These are phyloP conservation scores for Phytophthora vignae DNA, from an alignment of 352 stramenopile genomes.

Conservation along the genomic window DNA sequence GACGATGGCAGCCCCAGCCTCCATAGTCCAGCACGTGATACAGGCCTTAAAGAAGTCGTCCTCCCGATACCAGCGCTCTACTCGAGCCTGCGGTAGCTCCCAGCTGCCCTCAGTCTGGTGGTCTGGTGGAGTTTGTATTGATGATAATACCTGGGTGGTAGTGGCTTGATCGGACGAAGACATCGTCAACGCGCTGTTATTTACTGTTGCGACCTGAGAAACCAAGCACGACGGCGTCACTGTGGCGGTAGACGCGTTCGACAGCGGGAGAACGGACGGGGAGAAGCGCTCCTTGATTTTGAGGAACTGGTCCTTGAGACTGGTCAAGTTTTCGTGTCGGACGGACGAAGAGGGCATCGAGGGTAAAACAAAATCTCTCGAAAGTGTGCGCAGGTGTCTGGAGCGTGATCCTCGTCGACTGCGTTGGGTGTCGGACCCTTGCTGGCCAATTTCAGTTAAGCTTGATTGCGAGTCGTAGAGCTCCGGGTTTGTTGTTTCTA, in stretches of 20 bases:
- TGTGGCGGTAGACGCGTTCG: constrained; percentile 9
- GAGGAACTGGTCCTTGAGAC: constrained; percentile 82
- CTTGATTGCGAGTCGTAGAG: constrained; percentile 9
- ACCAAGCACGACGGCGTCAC: constrained; percentile 26
- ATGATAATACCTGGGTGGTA: constrained; percentile 17
- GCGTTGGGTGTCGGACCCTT: constrained; percentile 31
- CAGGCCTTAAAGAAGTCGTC: constrained; percentile 75
- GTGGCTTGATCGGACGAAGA: not conserved
- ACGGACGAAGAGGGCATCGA: constrained; percentile 49
- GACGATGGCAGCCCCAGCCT: constrained; percentile 68
- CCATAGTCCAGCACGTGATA: constrained; percentile 83
- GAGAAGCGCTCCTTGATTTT: constrained; percentile 85
- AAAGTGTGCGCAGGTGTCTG: constrained; percentile 50
- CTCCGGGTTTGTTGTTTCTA: constrained; percentile 20
- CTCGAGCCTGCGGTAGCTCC: constrained; percentile 52
- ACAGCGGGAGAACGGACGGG: constrained; percentile 36
- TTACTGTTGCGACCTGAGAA: constrained; percentile 4
- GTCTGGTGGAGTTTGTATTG: constrained; percentile 13
- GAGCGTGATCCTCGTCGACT: constrained; percentile 32
- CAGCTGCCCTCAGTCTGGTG: constrained; percentile 19
- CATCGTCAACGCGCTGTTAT: not conserved
- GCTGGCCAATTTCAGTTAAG: constrained; percentile 10
- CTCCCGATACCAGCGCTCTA: constrained; percentile 80
- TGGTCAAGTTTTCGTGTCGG: constrained; percentile 72
- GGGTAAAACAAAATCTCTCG: constrained; percentile 66